Percentiles rank a stretch among this genome's conserved stretches.
These are phyloP conservation scores for Phytophthora sp. DNA, from an alignment of 352 stramenopile genomes.

Conservation along the genomic window DNA sequence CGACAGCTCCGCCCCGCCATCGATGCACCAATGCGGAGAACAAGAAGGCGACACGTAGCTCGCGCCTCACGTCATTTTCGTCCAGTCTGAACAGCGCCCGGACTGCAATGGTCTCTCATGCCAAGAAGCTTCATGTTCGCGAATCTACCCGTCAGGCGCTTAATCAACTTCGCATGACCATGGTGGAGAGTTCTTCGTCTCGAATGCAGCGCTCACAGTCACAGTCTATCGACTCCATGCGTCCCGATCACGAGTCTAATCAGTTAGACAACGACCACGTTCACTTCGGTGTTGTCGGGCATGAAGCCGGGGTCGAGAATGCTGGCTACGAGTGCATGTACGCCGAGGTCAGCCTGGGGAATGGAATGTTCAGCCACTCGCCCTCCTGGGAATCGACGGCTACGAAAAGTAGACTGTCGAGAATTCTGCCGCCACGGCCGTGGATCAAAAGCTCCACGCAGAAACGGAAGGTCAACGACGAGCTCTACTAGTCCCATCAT, in stretches of 20 bases:
- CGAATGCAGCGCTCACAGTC: background rate
- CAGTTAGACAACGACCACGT: constrained; percentile 19
- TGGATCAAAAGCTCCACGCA: constrained; percentile 31
- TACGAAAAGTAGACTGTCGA: constrained; percentile 13
- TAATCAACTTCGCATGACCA: constrained; percentile 30
- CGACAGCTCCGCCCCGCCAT: background rate
- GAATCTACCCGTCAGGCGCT: constrained; percentile 34
- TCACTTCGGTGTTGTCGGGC: background rate
- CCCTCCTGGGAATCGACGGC: background rate
- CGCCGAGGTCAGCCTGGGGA: constrained; percentile 21
- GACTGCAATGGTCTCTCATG: constrained; percentile 8
- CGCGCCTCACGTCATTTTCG: constrained; percentile 27
- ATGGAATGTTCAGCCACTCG: constrained; percentile 4
- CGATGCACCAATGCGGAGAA: constrained; percentile 6
- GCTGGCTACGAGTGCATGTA: constrained; percentile 31
- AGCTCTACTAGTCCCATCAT: constrained; percentile 18
- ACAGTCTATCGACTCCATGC: background rate
- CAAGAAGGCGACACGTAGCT: constrained; percentile 1
- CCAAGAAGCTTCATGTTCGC: constrained; percentile 36
- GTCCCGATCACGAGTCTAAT: constrained; percentile 4
- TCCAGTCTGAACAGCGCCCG: constrained; percentile 29
- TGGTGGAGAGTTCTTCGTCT: constrained; percentile 6
- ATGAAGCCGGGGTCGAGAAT: constrained; percentile 10
- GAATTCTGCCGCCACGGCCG: constrained; percentile 19
- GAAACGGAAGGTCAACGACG: constrained; percentile 9